These are phyloP conservation scores for Tephrocybe sp. DNA, from an alignment of 768 basidiomycete species.

Conservation along the genomic window DNA sequence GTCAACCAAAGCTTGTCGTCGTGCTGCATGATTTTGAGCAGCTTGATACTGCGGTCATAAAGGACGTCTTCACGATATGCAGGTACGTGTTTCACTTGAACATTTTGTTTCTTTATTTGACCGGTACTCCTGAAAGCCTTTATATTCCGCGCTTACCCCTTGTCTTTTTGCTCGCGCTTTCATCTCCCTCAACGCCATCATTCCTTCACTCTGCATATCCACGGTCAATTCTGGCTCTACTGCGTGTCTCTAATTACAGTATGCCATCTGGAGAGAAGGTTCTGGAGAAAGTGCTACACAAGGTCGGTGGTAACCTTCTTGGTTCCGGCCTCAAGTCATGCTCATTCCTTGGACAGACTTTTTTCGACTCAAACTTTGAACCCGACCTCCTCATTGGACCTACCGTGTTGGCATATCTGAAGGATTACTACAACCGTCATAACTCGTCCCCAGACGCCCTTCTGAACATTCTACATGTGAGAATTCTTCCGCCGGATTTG, in stretches of 20 bases:
- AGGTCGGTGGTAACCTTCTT: slow-evolving; percentile 35
- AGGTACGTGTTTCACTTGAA: no score
- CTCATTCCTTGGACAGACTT: slow-evolving; percentile 60
- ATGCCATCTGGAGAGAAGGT: no score
- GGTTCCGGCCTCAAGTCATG: slow-evolving; percentile 56
- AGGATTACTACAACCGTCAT: slow-evolving; percentile 56
- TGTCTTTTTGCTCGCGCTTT: no score
- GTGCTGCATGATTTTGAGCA: slow-evolving; percentile 76
- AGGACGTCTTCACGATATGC: no score
- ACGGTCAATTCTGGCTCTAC: no score
- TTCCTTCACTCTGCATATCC: no score
- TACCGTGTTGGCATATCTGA: slow-evolving; percentile 47
- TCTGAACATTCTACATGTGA: slow-evolving; percentile 60
- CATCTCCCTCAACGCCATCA: no score
- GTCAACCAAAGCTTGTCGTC: slow-evolving; percentile 44
- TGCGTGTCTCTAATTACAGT: no score
- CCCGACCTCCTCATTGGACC: slow-evolving; percentile 65
- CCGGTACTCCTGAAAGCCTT: no score
- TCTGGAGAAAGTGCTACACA: no score
- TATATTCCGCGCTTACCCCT: no score
- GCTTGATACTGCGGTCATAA: slow-evolving; percentile 36
- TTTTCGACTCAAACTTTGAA: slow-evolving; percentile 62
- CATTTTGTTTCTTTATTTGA: no score
- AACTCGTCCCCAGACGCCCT: slow-evolving; percentile 55
- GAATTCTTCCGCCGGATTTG: not conserved